A percentile compares a stretch with the other conserved stretches of the same genome.
phyloP scores from a whole-genome alignment of 2,329 filamentous ascomycete genomes.

The Fusarium luffae region DNA sequence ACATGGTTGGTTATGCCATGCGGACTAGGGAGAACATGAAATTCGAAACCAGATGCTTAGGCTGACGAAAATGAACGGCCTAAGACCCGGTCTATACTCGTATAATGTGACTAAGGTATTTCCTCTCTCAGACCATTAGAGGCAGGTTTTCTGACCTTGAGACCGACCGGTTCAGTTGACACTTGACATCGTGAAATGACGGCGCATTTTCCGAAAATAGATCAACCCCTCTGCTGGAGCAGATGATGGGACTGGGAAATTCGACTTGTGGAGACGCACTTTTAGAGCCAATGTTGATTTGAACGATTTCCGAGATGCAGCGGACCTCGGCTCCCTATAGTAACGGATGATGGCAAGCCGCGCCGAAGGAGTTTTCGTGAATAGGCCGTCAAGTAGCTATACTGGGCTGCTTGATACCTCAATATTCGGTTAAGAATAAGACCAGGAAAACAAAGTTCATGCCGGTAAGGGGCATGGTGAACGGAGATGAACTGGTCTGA shows the following conservation, averaged over 20 bases:
- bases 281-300: conserved; percentile 4
- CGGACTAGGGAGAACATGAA: not conserved
- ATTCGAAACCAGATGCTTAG: not conserved
- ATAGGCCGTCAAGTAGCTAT: not conserved
- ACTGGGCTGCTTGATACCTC: not conserved
- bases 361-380: not conserved
- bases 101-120: not conserved
- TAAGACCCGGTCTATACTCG: not conserved
- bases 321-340: conserved; percentile 20
- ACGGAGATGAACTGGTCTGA: not conserved
- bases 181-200: conserved; percentile 2
- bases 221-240: conserved; percentile 5
- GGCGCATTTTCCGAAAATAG: conserved; percentile 39
- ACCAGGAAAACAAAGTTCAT: not conserved
- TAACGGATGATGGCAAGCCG: not conserved
- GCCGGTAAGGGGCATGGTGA: not conserved
- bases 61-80: not conserved
- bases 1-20: not conserved
- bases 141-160: not conserved
- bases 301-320: conserved; percentile 4
- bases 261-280: conserved; percentile 1
- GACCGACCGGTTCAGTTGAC: not conserved
- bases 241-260: conserved; percentile 7
- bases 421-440: not conserved
- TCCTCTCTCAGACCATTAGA: not conserved